Conservation (phyloP, 805 yeast genomes). For the Nakazawaea wyomingensis region DNA sequence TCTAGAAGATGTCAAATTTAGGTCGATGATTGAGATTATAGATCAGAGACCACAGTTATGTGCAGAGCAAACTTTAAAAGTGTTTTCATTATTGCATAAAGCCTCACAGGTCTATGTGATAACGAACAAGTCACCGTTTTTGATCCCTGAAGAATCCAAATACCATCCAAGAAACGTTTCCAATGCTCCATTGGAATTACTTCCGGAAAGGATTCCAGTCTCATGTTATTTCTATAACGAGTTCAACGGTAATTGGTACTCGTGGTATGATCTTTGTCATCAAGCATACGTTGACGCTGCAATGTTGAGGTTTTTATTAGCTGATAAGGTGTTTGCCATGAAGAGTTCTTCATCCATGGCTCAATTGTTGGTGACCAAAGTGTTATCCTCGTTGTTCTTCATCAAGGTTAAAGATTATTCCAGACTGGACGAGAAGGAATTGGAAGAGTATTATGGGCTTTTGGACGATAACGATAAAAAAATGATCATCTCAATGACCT, state of each 20-base stretch:
- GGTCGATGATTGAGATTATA: slow-evolving; percentile 5
- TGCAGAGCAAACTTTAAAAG: slow-evolving; percentile 17
- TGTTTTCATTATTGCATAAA: slow-evolving; percentile 20
- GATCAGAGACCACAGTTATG: slow-evolving; percentile 11
- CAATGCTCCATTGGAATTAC: slow-evolving; percentile 19
- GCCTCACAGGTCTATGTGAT: slow-evolving; percentile 25
- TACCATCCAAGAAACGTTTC: slow-evolving; percentile 22
- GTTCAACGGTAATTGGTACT: slow-evolving; percentile 24
- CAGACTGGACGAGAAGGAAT: slow-evolving; percentile 14
- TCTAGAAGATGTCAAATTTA: slow-evolving; percentile 4
- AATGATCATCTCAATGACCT: slow-evolving; percentile 4
- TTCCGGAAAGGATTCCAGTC: slow-evolving; percentile 19
- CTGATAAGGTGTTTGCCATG: slow-evolving; percentile 21
- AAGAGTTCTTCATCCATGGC: slow-evolving; percentile 4
- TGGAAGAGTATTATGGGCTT: slow-evolving; percentile 26
- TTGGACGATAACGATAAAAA: slow-evolving; percentile 21
- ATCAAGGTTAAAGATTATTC: slow-evolving; percentile 14
- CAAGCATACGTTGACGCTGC: slow-evolving; percentile 34
- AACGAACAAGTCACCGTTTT: slow-evolving; percentile 25
- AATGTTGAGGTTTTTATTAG: slow-evolving; percentile 30
- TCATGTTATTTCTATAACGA: slow-evolving; percentile 16
- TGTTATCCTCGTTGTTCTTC: slow-evolving; percentile 14
- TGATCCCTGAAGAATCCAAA: slow-evolving; percentile 22
- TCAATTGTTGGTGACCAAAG: slow-evolving; percentile 7
- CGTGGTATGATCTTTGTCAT: slow-evolving; percentile 32